Evolutionary conservation across 1,139 yeast genomes (phyloP).

Genomic region (Debaryomyces subglobosus): DNA sequence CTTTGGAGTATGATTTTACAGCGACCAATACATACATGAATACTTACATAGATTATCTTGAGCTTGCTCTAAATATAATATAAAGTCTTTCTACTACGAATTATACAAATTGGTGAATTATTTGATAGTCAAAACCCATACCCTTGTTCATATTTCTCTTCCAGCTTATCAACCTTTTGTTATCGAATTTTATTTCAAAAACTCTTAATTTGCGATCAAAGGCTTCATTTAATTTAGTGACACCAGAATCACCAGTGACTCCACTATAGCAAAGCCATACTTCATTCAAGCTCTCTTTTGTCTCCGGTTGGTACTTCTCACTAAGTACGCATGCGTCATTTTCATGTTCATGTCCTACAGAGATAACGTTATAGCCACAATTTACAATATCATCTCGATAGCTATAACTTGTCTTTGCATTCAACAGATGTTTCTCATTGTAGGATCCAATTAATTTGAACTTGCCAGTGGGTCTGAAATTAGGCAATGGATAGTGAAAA

Average conservation of each 20-base stretch:
- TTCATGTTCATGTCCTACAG: conserved; percentile 59
- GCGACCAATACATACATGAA: neutral
- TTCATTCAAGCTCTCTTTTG: conserved; percentile 14
- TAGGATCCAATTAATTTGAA: conserved; percentile 54
- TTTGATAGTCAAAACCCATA: conserved; percentile 37
- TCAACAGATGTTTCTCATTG: conserved; percentile 46
- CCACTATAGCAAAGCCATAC: conserved; percentile 48
- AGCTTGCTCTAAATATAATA: neutral
- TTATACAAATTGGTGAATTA: conserved; percentile 22
- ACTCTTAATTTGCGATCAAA: conserved; percentile 40
- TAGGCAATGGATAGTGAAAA: conserved; percentile 55
- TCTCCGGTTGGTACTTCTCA: conserved; percentile 12
- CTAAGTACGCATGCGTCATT: conserved; percentile 54
- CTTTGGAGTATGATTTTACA: neutral
- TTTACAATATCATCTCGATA: conserved; percentile 40
- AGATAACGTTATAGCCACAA: conserved; percentile 45
- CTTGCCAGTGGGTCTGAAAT: conserved; percentile 51
- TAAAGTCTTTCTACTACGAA: neutral
- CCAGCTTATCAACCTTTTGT: conserved; percentile 39
- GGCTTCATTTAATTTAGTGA: conserved; percentile 25
- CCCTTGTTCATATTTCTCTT: conserved; percentile 35
- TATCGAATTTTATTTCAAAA: conserved; percentile 36
- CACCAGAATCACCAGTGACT: conserved; percentile 43
- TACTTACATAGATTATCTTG: neutral
- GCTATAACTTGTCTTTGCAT: conserved; percentile 35